phyloP scores from a whole-genome alignment of 495 filamentous ascomycete species.

The Annulohypoxylon moriforme region DNA sequence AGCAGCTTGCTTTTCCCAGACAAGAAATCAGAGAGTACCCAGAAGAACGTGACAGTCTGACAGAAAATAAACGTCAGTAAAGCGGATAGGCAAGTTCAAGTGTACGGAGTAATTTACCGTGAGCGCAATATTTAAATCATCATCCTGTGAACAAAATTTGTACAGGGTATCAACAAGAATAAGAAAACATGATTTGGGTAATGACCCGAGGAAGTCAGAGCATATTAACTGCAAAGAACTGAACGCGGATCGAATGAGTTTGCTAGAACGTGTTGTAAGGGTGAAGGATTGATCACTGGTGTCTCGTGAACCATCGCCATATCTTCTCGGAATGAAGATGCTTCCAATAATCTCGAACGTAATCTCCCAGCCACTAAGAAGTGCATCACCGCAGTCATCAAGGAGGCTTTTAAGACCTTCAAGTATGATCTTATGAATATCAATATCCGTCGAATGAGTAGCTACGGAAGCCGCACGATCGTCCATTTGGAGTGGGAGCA shows the following conservation, averaged over 20 bases:
- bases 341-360: conserved; percentile 87
- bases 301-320: conserved; percentile 42
- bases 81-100: neutral
- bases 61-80: conserved; percentile 41
- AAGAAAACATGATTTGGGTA: conserved; percentile 82
- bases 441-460: conserved; percentile 71
- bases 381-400: conserved; percentile 87
- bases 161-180: conserved; percentile 89
- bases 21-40: conserved; percentile 92
- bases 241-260: conserved; percentile 85
- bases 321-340: conserved; percentile 70
- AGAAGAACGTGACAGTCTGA: conserved; percentile 90
- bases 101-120: conserved; percentile 65
- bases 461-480: conserved; percentile 62
- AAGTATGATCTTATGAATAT: conserved; percentile 84
- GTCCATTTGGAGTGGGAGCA: conserved; percentile 57
- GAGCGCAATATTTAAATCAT: conserved; percentile 94
- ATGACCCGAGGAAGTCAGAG: conserved; percentile 86
- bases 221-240: conserved; percentile 90
- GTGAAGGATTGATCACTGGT: conserved; percentile 31
- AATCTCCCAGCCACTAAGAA: conserved; percentile 83
- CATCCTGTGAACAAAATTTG: conserved; percentile 84
- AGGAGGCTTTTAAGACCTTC: conserved; percentile 84
- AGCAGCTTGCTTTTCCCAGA: conserved; percentile 59
- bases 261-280: conserved; percentile 70